Evolutionary conservation across 225 moss, liverwort and hornwort species (phyloP).

Genomic region (Neckera pumila): DNA sequence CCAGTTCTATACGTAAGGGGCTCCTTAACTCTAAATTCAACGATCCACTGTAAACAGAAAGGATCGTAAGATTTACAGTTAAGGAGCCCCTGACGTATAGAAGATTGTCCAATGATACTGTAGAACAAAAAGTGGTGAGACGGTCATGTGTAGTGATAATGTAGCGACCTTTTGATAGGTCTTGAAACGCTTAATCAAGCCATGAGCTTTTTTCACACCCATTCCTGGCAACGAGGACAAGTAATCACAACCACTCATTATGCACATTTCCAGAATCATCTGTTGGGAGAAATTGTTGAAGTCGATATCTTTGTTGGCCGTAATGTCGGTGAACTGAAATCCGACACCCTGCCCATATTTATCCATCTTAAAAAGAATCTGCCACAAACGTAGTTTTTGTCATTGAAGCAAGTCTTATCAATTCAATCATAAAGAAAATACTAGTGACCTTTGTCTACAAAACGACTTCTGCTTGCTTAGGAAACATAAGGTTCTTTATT

Average conservation of each 20-base stretch:
- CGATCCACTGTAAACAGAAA: not conserved
- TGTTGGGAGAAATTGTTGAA: constrained; percentile 77
- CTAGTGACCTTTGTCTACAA: not conserved
- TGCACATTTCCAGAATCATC: constrained; percentile 97
- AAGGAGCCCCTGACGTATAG: not conserved
- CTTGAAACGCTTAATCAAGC: constrained; percentile 71
- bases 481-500: not conserved
- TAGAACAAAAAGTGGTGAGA: not conserved
- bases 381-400: not conserved
- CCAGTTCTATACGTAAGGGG: not conserved
- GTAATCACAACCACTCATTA: constrained; percentile 95
- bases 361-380: constrained; percentile 96
- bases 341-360: constrained; percentile 88
- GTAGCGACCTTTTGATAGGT: constrained; percentile 57
- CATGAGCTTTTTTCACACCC: constrained; percentile 86
- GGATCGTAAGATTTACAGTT: not conserved
- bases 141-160: not conserved
- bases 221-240: constrained; percentile 83
- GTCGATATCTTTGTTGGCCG: constrained; percentile 50
- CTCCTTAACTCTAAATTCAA: no score
- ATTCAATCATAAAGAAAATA: not conserved
- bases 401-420: not conserved
- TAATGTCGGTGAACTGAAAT: constrained; percentile 62
- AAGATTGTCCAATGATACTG: not conserved
- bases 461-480: not conserved